Base-by-base conservation (phyloP, 108 stramenopile genomes). In the Skeletonema marinoi region DNA sequence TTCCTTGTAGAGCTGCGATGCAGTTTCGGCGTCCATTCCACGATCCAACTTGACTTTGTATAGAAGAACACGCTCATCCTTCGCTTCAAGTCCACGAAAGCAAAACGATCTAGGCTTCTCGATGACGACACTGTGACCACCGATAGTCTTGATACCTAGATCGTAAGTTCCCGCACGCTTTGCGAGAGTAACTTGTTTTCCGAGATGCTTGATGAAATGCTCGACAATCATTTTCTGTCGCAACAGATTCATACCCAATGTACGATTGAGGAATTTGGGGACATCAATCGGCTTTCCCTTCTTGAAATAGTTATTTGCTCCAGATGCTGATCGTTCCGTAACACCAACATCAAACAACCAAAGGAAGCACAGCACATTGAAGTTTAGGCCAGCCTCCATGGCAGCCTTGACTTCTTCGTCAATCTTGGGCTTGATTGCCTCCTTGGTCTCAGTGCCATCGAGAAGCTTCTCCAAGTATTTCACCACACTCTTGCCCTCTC, bases 311-410 rank as follows among this genome's bases (percentile, higher is more conserved):
- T 25, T 56, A 10, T 25, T 56, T 2, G 19, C 16, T 19, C 36
- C 63, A 14, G 63, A 64, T 14, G 62, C 32, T 3, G 60, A 17
- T 8, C 6, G 0, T 25, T 44, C 13, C 25, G 29, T 64, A 6
- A 83, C 33, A 32, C 82, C 82, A n/a, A 80, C 78, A 65, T 83
- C 82, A 38, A 69, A 77, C 32, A 72, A 48, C 78, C 71, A 67
- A 33, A 71, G 56, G 30, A 68, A 17, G 30, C 60, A 70, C 17
- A 79, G 61, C 2, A 75, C 56, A 35, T 79, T 54, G 32, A 83
- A 83, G 54, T 75, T 83, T 19, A 83, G 68, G 3, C 78, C 78
- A 12, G 67, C 73, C 39, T 79, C 82, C 41, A 76, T 80, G n/a
- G 73, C 67, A 3, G 74, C 56, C 48, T 65, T 38, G 14, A 83